Base-by-base conservation (phyloP, 1,284 basidiomycete genomes). In the Puccinia hordei region DNA sequence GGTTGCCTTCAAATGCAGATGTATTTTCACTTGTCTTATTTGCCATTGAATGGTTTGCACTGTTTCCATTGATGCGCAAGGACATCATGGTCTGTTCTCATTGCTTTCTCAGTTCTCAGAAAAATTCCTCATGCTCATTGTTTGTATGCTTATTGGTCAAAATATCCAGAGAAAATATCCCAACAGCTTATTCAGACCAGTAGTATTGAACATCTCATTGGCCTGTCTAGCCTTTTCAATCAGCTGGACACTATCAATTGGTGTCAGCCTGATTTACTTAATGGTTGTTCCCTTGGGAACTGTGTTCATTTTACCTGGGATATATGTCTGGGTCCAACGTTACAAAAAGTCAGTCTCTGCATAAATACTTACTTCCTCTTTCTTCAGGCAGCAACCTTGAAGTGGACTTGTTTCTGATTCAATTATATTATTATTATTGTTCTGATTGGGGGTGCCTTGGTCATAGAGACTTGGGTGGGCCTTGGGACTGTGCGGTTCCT, bases 11-110 rank as follows among this genome's bases (percentile, higher is more conserved):
- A 81, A 93, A 95, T 85, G 86, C 91, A 53, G 90, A 93, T 57
- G 95, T 98, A 24, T 99, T 98, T 85, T 91, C 93, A 33, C 89
- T 99, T 68, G 90, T 95, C 83, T 88, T 97, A 71, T 92, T 95
- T 85, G 91, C 95, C 51, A 90, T 95, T 68, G 90, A 93, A 83
- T 87, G 91, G 30, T 96, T 97, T 86, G 92, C 92, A 15, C 88
- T 95, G 66, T 93, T 94, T 85, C 94, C 94, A 12, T 88, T 92
- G 78, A 87, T 95, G 78, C 90, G 93, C 83, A 91, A 90, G 84
- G 90, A 91, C 68, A 87, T 95, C 66, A 90, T 92, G 87, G 93
- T 93, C 85, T 84, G 88, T 30, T 69, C 85, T 27, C 41, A 19
- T 73, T 81, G n/a, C 81, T 78, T 76, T n/a, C 46, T 46, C 24